Percentiles rank a stretch among this genome's conserved stretches.
Evolutionary conservation across 768 basidiomycete genomes (phyloP).

Genomic region (Lactifluus echinatus): DNA sequence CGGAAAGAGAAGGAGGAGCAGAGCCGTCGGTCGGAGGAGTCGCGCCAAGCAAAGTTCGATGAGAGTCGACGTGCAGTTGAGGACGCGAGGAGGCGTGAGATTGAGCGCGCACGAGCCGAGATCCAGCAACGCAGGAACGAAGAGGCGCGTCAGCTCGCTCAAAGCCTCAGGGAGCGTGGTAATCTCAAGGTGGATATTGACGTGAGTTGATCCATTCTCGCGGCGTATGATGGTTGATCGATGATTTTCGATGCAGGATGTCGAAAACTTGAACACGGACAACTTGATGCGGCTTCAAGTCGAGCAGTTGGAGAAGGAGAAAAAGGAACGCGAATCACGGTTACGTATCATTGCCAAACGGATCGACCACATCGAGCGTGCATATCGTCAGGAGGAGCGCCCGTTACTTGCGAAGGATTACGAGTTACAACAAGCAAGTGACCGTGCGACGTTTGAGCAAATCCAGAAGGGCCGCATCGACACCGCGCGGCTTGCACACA

Average conservation of each 20-base stretch:
- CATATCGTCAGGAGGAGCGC: conserved; percentile 87
- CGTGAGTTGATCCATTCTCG: conserved; percentile 28
- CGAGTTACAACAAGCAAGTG: conserved; percentile 69
- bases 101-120: conserved; percentile 58
- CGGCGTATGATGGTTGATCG: conserved; percentile 5
- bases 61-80: conserved; percentile 53
- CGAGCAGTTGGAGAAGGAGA: conserved; percentile 94
- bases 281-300: conserved; percentile 85
- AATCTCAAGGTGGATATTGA: conserved; percentile 63
- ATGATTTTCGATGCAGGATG: conserved; percentile 40
- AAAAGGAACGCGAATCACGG: conserved; percentile 74
- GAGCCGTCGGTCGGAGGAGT: conserved; percentile 62
- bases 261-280: conserved; percentile 79
- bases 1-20: conserved; percentile 88
- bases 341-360: conserved; percentile 80
- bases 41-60: conserved; percentile 59
- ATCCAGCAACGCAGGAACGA: conserved; percentile 70
- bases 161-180: conserved; percentile 73
- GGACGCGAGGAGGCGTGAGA: conserved; percentile 53
- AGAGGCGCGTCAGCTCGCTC: conserved; percentile 84
- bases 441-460: conserved; percentile 59
- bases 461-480: conserved; percentile 52
- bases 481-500: conserved; percentile 45
- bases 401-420: conserved; percentile 84
- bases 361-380: conserved; percentile 91